phyloP scores from a whole-genome alignment of 2,329 filamentous ascomycete genomes.

The Scleromitrula shiraiana region DNA sequence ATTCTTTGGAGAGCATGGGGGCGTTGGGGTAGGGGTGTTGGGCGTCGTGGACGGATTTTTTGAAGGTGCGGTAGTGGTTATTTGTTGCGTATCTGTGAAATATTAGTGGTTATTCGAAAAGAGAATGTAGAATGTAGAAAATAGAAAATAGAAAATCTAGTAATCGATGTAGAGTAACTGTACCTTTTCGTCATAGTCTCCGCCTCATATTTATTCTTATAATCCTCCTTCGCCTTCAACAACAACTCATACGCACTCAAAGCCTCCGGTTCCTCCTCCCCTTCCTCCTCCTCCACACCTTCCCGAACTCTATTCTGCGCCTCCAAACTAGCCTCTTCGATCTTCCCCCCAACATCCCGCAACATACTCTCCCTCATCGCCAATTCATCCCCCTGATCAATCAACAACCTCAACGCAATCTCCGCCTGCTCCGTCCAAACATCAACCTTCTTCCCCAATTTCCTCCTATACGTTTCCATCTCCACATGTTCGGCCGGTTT shows the following conservation, averaged over 20 bases:
- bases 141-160: neutral
- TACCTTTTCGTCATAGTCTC: slow-evolving; percentile 36
- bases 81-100: slow-evolving; percentile 46
- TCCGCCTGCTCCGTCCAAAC: slow-evolving; percentile 48
- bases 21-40: slow-evolving; percentile 41
- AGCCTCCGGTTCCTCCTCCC: slow-evolving; percentile 33
- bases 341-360: slow-evolving; percentile 28
- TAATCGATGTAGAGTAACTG: too few relatives aligned
- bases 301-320: slow-evolving; percentile 21
- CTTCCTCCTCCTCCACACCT: slow-evolving; percentile 31
- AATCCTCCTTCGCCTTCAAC: slow-evolving; percentile 30
- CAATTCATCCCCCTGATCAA: slow-evolving; percentile 46
- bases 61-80: slow-evolving; percentile 54
- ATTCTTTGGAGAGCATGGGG: slow-evolving; percentile 44
- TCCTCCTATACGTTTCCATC: slow-evolving; percentile 33
- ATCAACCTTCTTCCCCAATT: slow-evolving; percentile 39
- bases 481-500: slow-evolving; percentile 28
- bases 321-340: slow-evolving; percentile 19
- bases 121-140: neutral
- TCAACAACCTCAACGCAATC: slow-evolving; percentile 45
- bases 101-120: neutral
- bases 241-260: slow-evolving; percentile 32
- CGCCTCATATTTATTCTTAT: slow-evolving; percentile 30
- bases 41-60: slow-evolving; percentile 52
- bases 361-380: slow-evolving; percentile 23